Percentiles rank a stretch among this genome's conserved stretches.
Conservation (phyloP, 2,329 filamentous ascomycete genomes). For the Fusarium falciforme region DNA sequence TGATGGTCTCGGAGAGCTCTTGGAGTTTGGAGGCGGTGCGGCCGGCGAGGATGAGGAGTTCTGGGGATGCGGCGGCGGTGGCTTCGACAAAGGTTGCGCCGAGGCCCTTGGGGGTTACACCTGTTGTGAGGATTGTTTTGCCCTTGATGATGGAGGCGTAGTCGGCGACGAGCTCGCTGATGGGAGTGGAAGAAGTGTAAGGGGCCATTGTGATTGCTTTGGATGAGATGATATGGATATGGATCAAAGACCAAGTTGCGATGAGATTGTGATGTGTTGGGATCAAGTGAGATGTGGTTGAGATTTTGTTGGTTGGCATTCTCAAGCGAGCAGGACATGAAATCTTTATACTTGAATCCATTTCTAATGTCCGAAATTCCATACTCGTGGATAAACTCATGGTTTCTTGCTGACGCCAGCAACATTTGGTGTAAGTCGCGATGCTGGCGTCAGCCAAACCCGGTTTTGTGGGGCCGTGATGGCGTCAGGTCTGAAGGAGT, state of each 20-base stretch:
- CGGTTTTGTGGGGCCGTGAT: not conserved
- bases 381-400: not conserved
- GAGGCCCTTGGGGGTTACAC: conserved; percentile 54
- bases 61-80: conserved; percentile 54
- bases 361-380: conserved; percentile 16
- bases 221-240: not conserved
- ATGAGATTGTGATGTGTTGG: not conserved
- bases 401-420: conserved; percentile 6
- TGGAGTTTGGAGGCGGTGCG: conserved; percentile 56
- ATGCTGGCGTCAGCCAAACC: conserved; percentile 36
- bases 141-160: conserved; percentile 48
- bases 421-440: not conserved
- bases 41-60: conserved; percentile 58
- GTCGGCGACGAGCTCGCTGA: conserved; percentile 43
- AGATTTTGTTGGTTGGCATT: not conserved
- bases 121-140: conserved; percentile 56
- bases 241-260: not conserved
- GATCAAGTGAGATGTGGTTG: not conserved
- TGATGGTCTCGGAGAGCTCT: conserved; percentile 52
- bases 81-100: conserved; percentile 52
- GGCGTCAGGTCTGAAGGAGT: not conserved
- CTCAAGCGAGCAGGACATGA: not conserved
- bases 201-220: conserved; percentile 19
- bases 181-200: conserved; percentile 36
- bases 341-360: conserved; percentile 5